Percentiles rank a stretch among this genome's conserved stretches.
Conservation (phyloP, 768 basidiomycete genomes). For the Boletellus sp. region DNA sequence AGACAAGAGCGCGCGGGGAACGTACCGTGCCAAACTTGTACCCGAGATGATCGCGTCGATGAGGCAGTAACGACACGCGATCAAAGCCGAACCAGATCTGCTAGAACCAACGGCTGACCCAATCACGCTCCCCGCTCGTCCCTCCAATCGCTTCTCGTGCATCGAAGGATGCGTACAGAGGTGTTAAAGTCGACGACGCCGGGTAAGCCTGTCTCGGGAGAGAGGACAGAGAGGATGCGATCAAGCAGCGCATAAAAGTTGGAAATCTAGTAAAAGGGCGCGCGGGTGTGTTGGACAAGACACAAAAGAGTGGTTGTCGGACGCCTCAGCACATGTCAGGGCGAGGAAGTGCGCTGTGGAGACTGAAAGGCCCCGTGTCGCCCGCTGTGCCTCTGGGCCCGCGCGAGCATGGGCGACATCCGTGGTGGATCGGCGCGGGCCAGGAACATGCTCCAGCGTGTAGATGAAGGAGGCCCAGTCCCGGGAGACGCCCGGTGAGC, state of each 20-base stretch:
- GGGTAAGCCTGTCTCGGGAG: constrained; percentile 54
- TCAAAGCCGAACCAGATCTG: constrained; percentile 66
- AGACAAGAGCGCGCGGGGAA: constrained; percentile 4
- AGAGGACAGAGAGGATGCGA: constrained; percentile 60
- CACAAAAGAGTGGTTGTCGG: constrained; percentile 10
- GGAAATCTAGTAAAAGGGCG: constrained; percentile 45
- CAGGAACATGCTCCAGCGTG: constrained; percentile 73
- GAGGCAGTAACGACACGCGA: constrained; percentile 51
- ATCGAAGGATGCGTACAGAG: constrained; percentile 50
- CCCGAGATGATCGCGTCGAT: too few relatives aligned
- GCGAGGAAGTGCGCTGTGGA: too few relatives aligned
- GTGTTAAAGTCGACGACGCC: constrained; percentile 77
- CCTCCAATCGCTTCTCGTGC: constrained; percentile 64
- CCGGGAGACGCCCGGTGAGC: constrained; percentile 39
- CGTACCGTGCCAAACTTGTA: constrained; percentile 71
- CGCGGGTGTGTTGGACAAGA: not conserved
- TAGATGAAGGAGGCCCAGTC: constrained; percentile 66
- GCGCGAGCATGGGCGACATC: constrained; percentile 62
- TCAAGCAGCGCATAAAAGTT: constrained; percentile 66
- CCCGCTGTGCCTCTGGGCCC: too few relatives aligned
- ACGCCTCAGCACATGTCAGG: too few relatives aligned
- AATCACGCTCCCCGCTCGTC: constrained; percentile 54
- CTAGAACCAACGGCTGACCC: constrained; percentile 78
- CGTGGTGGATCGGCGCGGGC: constrained; percentile 62
- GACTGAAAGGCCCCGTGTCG: too few relatives aligned